These are phyloP conservation scores for Verticillium nubilum DNA, from an alignment of 2,329 filamentous ascomycete genomes.

Conservation along the genomic window DNA sequence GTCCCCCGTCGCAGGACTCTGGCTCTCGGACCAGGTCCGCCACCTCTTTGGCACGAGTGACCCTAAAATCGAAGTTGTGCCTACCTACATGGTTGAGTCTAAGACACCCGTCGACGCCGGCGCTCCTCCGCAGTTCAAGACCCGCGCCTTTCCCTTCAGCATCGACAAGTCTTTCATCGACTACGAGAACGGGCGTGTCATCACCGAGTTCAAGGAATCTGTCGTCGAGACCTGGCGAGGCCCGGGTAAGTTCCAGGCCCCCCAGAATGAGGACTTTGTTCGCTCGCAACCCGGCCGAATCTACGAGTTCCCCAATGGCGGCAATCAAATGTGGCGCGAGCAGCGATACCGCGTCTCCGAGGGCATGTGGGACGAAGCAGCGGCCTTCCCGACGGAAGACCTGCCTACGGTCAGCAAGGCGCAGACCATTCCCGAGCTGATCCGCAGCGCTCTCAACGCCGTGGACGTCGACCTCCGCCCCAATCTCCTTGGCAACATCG, in stretches of 20 bases:
- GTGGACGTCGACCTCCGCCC: conserved; percentile 88
- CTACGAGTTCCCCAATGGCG: conserved; percentile 96
- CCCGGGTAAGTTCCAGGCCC: conserved; percentile 59
- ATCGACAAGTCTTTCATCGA: conserved; percentile 67
- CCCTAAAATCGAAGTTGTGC: conserved; percentile 67
- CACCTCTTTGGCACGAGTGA: conserved; percentile 67
- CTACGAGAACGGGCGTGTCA: conserved; percentile 85
- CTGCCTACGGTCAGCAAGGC: conserved; percentile 50
- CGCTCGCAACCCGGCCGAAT: conserved; percentile 71
- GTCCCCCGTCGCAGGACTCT: conserved; percentile 82
- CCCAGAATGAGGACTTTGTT: conserved; percentile 71
- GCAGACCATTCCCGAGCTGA: conserved; percentile 78
- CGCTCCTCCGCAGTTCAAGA: conserved; percentile 68
- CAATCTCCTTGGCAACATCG: conserved; percentile 79
- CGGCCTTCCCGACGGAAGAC: conserved; percentile 53
- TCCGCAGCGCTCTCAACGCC: conserved; percentile 68
- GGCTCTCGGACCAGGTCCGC: conserved; percentile 83
- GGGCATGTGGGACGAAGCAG: conserved; percentile 83
- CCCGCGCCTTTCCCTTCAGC: conserved; percentile 61
- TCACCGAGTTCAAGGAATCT: conserved; percentile 96
- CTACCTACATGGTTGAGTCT: conserved; percentile 81
- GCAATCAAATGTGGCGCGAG: conserved; percentile 88
- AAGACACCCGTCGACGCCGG: conserved; percentile 88
- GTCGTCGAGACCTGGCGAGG: conserved; percentile 92
- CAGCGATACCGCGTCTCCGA: conserved; percentile 85